Conservation (phyloP, 352 stramenopile species). For the Globisporangium emineosum region DNA sequence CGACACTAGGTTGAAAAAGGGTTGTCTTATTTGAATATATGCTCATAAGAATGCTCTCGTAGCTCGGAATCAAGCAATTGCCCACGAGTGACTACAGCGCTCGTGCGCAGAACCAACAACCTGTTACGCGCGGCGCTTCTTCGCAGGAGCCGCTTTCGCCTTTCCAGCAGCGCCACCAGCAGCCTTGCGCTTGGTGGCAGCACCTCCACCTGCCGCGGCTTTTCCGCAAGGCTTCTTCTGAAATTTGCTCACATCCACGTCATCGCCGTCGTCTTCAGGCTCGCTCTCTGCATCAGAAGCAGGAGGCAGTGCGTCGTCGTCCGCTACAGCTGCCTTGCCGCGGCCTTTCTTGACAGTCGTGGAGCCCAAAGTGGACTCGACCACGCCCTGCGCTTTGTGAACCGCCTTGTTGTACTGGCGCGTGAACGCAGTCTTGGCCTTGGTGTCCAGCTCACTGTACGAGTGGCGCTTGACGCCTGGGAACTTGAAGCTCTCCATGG, state of each 20-base stretch:
- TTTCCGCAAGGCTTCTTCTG: slow-evolving; percentile 66
- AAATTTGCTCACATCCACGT: slow-evolving; percentile 80
- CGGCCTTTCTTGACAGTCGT: slow-evolving; percentile 73
- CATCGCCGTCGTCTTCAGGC: slow-evolving; percentile 49
- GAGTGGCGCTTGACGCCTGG: slow-evolving; percentile 70
- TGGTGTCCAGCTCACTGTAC: slow-evolving; percentile 78
- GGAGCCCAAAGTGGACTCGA: slow-evolving; percentile 71
- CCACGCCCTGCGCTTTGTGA: slow-evolving; percentile 94
- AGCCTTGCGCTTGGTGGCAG: slow-evolving; percentile 54
- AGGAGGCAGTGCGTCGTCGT: slow-evolving; percentile 44
- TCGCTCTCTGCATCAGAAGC: slow-evolving; percentile 76
- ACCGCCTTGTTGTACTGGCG: slow-evolving; percentile 91
- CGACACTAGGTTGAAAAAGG: neutral
- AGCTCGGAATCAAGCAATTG: neutral
- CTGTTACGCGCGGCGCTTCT: slow-evolving; percentile 47
- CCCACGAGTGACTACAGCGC: neutral
- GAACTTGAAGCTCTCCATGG: slow-evolving; percentile 91
- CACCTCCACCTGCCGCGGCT: slow-evolving; percentile 15
- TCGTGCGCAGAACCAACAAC: neutral
- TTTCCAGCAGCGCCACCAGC: slow-evolving; percentile 22
- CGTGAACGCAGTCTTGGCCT: slow-evolving; percentile 94
- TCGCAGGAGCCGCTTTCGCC: slow-evolving; percentile 47
- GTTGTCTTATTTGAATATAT: neutral
- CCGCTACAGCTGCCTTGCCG: slow-evolving; percentile 39
- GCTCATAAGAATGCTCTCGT: neutral